Evolutionary conservation across 768 basidiomycete genomes (phyloP), one percentile per base, ranked within the genome.

Genomic region (Boletus rex-veris): DNA sequence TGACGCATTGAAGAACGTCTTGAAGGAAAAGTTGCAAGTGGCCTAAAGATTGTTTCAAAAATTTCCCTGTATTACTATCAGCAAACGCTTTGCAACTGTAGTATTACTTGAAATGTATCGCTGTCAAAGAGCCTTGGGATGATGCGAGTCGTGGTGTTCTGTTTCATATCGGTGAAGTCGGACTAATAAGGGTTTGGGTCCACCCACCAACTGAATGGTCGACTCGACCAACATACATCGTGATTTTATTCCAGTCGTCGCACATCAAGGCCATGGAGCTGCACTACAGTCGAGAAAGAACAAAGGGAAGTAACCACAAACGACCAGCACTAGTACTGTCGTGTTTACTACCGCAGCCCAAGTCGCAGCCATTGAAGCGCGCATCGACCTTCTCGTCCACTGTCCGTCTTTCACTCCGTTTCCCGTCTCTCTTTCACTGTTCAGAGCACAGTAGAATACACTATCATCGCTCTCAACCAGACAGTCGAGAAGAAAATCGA

Each of bases 381-480:
- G 83, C 19, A 71, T 92, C 26, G 88, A 90, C 64, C 64, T 88
- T 35, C 79, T 91, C 36, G 74, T 86, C 33, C 87, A 88, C 68
- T 82, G 90, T 90, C 58, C 64, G 86, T 79, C 55, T 42, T 31
- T 57, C 38, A 0, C 18, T 4, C 4, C 14, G 0, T 2, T 1
- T 18, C 45, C 15, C 5, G 8, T 21, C 11, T n/a, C 30, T 24
- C 14, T 35, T 47, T 62, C 35, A 66, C 52, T 2, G 18, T 39
- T 40, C 19, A 16, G 55, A 52, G 45, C 36, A 30, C 67, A 95
- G 92, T 95, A 76, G 92, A 92, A 77, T 95, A 93, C 72, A 82
- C 85, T 28, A 84, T 91, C 35, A 65, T 95, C 45, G 87, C 85
- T 2, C 77, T 95, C 58, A 88, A 83, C 61, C 89, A 94, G 62